Base-by-base conservation (phyloP, 129 eudicot species). In the Escallonia herrerae region DNA sequence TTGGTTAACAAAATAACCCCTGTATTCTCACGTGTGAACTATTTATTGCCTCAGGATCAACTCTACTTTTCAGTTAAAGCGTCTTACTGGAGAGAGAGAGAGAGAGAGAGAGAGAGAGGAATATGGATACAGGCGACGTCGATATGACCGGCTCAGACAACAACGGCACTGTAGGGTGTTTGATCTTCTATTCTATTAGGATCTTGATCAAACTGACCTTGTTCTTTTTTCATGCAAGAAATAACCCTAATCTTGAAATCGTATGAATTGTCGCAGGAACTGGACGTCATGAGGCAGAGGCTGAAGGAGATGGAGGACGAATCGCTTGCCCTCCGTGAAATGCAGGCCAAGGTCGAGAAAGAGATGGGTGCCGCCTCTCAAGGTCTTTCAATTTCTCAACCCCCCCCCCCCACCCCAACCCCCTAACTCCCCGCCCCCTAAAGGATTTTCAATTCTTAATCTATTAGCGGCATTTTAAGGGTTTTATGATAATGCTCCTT, bases 281-380 rank as follows among this genome's bases (percentile, higher is more conserved):
- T 79, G 62, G 88, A 79, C 53, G 84, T 76, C 10, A 79, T 83
- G 84, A 83, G 77, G 80, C 76, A 83, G 77, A 75, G 84, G 56
- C 52, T 79, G 68, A 79, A 83, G 72, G 84, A 83, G 75, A 83
- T 83, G 84, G 84, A 83, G 69, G 84, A 83, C 15, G 88, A 83
- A 59, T 83, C 88, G 3, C 82, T 84, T 9, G 84, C 88, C 49
- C 84, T 83, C 37, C 74, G 82, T 15, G 88, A 83, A 57, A 83
- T 83, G 88, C 88, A 83, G 79, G 82, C 80, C 40, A 83, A 83
- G 66, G 84, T 79, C 55, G 84, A 83, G 78, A 80, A 83, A 65
- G 88, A 83, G 13, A 83, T 83, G 84, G 82, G 84, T 40, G 75
- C 78, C 55, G 72, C 73, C 59, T 74, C 66, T 72, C 88, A 79